Evolutionary conservation across 257 asterid genomes (phyloP), one percentile per base, ranked within the genome.

Genomic region (Rauvolfia tetraphylla): DNA sequence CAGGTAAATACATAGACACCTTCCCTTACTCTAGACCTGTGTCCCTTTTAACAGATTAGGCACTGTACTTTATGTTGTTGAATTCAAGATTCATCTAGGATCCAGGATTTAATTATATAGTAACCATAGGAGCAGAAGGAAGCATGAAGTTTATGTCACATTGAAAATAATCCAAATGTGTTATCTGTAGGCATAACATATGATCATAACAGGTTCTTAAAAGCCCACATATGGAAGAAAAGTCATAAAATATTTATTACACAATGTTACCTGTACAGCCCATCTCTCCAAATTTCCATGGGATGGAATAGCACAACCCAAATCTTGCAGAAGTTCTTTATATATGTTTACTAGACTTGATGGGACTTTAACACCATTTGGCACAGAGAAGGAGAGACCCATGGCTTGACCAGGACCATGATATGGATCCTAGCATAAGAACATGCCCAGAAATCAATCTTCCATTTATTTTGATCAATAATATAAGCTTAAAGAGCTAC

Each of bases 361-460:
- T 72, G 99, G 99, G 65, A 93, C 88, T 85, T 89, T 93, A 68
- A 93, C 81, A 46, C 92, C 96, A 44, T 82, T 86, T 4, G 97
- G 98, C 72, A 95, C 99, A 0, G 99, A 95, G 87, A 95, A 95
- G 57, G 99, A 95, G 75, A 93, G 95, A 27, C 99, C 99, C 99
- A 95, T 95, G 56, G 99, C 99, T 83, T 95, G 99, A 71, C 96
- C 96, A 79, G 96, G 98, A 71, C 99, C 99, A 76, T 95, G 99
- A 77, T 95, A 95, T 51, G 99, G 99, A 79, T 95, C 99, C 97
- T 94, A 89, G 65, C 6, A 70, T 49, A 77, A 41, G 59, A 77
- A 68, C 34, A 38, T 14, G 33, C 61, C 36, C n/a, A 46, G 27
- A 72, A 29, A 38, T 72, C 61, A 49, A 49, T 56, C 44, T 51